These are phyloP conservation scores for Fusarium algeriense DNA, from an alignment of 2,329 filamentous ascomycete genomes.

Conservation along the genomic window DNA sequence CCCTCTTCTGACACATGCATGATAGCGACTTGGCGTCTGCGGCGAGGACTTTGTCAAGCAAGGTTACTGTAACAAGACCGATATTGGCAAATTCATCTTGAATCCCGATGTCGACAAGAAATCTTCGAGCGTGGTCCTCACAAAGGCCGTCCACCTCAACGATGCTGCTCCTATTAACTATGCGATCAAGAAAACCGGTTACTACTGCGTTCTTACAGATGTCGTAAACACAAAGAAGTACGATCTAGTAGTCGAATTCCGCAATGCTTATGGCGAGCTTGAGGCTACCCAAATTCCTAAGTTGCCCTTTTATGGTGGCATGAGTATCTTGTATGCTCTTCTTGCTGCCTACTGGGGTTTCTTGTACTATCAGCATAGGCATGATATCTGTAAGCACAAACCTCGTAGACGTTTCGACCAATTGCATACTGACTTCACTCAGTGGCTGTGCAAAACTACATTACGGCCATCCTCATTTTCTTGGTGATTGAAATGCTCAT, in stretches of 20 bases:
- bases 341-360: constrained; percentile 90
- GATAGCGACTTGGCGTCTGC: constrained; percentile 72
- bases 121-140: constrained; percentile 79
- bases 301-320: constrained; percentile 93
- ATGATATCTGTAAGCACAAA: constrained; percentile 79
- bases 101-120: constrained; percentile 78
- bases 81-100: constrained; percentile 88
- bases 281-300: constrained; percentile 96
- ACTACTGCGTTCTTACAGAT: constrained; percentile 91
- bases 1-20: constrained; percentile 25
- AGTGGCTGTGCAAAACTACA: constrained; percentile 98
- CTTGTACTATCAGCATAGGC: constrained; percentile 92
- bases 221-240: constrained; percentile 78
- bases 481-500: constrained; percentile 96
- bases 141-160: constrained; percentile 85
- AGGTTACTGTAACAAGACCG: constrained; percentile 79
- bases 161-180: constrained; percentile 82
- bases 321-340: constrained; percentile 93
- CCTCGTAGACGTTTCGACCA: not conserved
- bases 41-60: constrained; percentile 75
- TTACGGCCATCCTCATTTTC: constrained; percentile 95
- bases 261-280: constrained; percentile 96
- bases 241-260: constrained; percentile 86
- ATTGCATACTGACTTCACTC: constrained; percentile 21
- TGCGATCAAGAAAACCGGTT: constrained; percentile 88